These are phyloP conservation scores for Mallotus japonicus DNA, from an alignment of 441 rosid genomes.

Conservation along the genomic window DNA sequence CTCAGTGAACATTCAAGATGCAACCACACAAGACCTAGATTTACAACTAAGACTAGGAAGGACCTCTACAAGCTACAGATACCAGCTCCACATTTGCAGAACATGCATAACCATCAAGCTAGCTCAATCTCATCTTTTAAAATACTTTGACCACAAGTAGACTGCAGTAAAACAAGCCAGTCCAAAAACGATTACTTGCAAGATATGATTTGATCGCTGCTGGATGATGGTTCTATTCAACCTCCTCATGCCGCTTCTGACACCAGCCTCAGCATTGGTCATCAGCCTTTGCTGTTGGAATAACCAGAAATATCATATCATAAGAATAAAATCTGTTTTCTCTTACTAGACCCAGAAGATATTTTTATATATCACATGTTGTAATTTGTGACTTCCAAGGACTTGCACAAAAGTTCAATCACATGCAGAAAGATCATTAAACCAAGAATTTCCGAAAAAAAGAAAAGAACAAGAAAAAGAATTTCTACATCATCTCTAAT, in stretches of 20 bases:
- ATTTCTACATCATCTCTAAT: too few relatives aligned
- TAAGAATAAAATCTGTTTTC: not conserved
- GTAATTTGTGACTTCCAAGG: not conserved
- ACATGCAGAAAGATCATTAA: not conserved
- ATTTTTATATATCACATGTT: not conserved
- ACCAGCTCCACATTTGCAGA: not conserved
- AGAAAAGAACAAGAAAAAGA: too few relatives aligned
- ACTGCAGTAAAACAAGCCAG: constrained; percentile 27
- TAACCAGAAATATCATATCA: constrained; percentile 2
- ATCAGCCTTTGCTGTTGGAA: constrained; percentile 26
- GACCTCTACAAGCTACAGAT: not conserved
- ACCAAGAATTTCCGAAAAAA: too few relatives aligned
- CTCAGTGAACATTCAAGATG: not conserved
- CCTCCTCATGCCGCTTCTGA: constrained; percentile 33
- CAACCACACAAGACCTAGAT: not conserved
- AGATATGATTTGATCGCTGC: constrained; percentile 31
- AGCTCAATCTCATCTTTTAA: constrained; percentile 17
- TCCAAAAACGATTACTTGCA: constrained; percentile 34
- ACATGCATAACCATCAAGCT: not conserved
- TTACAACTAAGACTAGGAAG: not conserved
- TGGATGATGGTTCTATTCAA: constrained; percentile 26
- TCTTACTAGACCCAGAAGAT: not conserved
- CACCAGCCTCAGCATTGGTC: constrained; percentile 34
- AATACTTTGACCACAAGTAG: constrained; percentile 35
- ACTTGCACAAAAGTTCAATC: not conserved